Conservation (phyloP, 495 filamentous ascomycete species). For the Penicillium waksmanii region DNA sequence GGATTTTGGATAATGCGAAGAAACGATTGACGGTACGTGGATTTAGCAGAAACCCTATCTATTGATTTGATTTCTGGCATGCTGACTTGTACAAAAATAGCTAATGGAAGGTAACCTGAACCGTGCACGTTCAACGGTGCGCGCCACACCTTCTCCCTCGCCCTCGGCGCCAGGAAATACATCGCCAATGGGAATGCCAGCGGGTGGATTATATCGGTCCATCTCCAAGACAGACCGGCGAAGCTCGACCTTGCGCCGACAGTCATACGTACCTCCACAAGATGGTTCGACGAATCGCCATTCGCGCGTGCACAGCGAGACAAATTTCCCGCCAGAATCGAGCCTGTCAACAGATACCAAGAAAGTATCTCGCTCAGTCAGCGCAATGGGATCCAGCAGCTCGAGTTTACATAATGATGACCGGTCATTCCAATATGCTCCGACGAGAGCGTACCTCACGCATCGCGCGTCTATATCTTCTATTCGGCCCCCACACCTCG, state of each 20-base stretch:
- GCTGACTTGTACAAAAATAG: constrained; percentile 45
- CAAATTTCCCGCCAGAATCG: constrained; percentile 51
- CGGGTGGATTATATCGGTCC: constrained; percentile 44
- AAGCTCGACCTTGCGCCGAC: constrained; percentile 40
- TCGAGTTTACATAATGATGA: constrained; percentile 41
- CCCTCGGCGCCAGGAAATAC: constrained; percentile 36
- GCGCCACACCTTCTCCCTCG: constrained; percentile 60
- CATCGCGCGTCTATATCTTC: constrained; percentile 44
- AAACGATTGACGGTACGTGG: constrained; percentile 76
- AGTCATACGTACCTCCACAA: constrained; percentile 39
- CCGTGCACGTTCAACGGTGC: constrained; percentile 75
- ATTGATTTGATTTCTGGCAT: constrained; percentile 4
- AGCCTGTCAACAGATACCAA: constrained; percentile 33
- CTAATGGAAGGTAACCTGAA: constrained; percentile 90
- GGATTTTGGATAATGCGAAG: constrained; percentile 90
- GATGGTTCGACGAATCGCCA: constrained; percentile 52
- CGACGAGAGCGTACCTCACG: constrained; percentile 43
- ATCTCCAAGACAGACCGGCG: constrained; percentile 47
- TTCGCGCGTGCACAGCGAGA: constrained; percentile 60
- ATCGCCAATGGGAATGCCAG: constrained; percentile 21
- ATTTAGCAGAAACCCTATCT: not conserved
- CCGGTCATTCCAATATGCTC: constrained; percentile 46
- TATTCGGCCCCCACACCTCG: constrained; percentile 17
- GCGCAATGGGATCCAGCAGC: constrained; percentile 48
- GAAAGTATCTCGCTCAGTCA: constrained; percentile 41